A percentile compares a stretch with the other conserved stretches of the same genome.
Conservation (phyloP, 179 eudicot genomes). For the Silene vulgaris region DNA sequence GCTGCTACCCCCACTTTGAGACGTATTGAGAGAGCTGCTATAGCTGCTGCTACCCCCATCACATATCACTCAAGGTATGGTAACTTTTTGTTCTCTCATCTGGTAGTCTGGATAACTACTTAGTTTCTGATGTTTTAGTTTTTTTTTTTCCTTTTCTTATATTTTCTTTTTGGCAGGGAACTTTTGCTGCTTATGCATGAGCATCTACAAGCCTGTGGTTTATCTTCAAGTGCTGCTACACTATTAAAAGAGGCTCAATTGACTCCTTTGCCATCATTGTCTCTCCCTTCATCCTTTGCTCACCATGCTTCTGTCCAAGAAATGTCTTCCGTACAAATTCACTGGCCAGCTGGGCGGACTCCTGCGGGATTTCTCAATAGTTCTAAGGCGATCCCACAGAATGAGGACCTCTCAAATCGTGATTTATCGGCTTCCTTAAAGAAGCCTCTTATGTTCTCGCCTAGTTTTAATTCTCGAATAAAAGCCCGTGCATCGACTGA, state of each 20-base stretch:
- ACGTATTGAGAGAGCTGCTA: constrained; percentile 96
- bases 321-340: constrained; percentile 46
- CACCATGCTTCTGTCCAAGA: constrained; percentile 68
- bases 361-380: constrained; percentile 58
- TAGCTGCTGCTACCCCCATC: constrained; percentile 99
- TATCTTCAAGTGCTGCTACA: constrained; percentile 59
- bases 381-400: constrained; percentile 32
- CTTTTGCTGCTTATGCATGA: constrained; percentile 86
- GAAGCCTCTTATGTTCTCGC: constrained; percentile 54
- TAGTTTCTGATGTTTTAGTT: constrained; percentile 15
- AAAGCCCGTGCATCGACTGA: constrained; percentile 37
- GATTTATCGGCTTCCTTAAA: constrained; percentile 47
- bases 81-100: constrained; percentile 12
- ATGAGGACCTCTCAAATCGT: constrained; percentile 37
- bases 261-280: constrained; percentile 69
- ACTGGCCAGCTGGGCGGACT: constrained; percentile 80
- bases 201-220: constrained; percentile 91
- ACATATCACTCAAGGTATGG: constrained; percentile 76
- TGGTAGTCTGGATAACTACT: constrained; percentile 1
- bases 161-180: constrained; percentile 50
- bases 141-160: background rate
- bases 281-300: constrained; percentile 57
- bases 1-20: constrained; percentile 93
- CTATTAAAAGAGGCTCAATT: constrained; percentile 85
- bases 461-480: constrained; percentile 37